Base-by-base conservation (phyloP, 2,329 filamentous ascomycete species). In the Fusarium metavorans region DNA sequence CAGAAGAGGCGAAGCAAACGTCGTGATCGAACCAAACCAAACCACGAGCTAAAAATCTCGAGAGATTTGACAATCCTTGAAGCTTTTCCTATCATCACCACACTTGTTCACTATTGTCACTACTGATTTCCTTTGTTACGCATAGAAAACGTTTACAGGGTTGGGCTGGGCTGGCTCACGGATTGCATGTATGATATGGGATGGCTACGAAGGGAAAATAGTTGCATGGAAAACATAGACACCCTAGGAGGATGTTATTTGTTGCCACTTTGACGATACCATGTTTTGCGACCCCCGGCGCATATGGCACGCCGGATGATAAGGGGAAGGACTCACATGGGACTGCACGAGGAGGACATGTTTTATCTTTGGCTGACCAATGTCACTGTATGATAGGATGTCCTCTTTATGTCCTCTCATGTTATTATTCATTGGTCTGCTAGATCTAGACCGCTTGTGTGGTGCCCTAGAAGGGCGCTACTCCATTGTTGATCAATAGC, bases 1-100 rank as follows among this genome's bases (percentile, higher is more conserved):
- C 88, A 67, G 79, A 81, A n/a, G 77, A 82, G 10, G 48, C 78
- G 45, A 52, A 54, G 37, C 35, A 66, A 58, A 27, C 27, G 32
- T 50, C 64, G 39, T 76, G 43, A 66, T 37, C 25, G 23, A 41
- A 37, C 8, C 20, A 20, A 27, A 13, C 39, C 9, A 34, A 10
- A 11, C 35, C 32, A 8, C 11, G 4, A 30, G 5, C 60, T 43
- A 8, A 50, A 50, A n/a, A 16, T 39, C 16, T 34, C 25, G 23
- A 39, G 43, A 34, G 61, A 45, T 43, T 25, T 57, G 45, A 52
- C 63, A 43, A 34, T 66, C 43, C 62, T 50, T 59, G 30, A 45
- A 45, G 10, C 41, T 41, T 65, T 66, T 65, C 56, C 63, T 71
- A 62, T 57, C 34, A 67, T 48, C 43, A 10, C 39, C 34, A 45